These are phyloP conservation scores for Nakazawaea holstii DNA, from an alignment of 805 yeast species.

Conservation along the genomic window DNA sequence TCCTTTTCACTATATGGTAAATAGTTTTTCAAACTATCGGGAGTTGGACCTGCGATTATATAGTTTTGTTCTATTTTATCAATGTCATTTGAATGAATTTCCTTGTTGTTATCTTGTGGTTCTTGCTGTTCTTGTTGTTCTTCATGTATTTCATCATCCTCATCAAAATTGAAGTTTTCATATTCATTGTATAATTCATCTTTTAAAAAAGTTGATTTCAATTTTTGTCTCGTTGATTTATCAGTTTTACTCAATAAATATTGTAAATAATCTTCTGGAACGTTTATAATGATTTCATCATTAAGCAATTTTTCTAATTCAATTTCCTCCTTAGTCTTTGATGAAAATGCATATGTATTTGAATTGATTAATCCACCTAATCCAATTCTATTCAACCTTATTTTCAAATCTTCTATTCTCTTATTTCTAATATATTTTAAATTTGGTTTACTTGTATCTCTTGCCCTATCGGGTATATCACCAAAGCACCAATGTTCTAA, in stretches of 20 bases:
- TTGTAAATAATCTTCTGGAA: conserved; percentile 9
- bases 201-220: conserved; percentile 5
- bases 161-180: neutral
- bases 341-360: conserved; percentile 2
- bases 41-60: conserved; percentile 28
- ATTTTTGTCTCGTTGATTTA: conserved; percentile 1
- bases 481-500: conserved; percentile 56
- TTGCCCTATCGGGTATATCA: conserved; percentile 36
- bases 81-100: neutral
- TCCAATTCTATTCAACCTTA: conserved; percentile 21
- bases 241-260: conserved; percentile 3
- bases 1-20: conserved; percentile 26
- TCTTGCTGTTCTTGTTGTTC: conserved; percentile 4
- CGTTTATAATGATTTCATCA: conserved; percentile 1
- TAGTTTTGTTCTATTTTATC: conserved; percentile 19
- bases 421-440: conserved; percentile 19
- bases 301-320: conserved; percentile 11
- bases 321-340: conserved; percentile 10
- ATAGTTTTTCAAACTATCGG: conserved; percentile 23
- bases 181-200: conserved; percentile 4
- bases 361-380: neutral
- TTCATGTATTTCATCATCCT: neutral
- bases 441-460: conserved; percentile 30
- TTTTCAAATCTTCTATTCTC: conserved; percentile 19
- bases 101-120: conserved; percentile 4